Evolutionary conservation across 768 basidiomycete genomes (phyloP).

Genomic region (Psilocybe azurescens): DNA sequence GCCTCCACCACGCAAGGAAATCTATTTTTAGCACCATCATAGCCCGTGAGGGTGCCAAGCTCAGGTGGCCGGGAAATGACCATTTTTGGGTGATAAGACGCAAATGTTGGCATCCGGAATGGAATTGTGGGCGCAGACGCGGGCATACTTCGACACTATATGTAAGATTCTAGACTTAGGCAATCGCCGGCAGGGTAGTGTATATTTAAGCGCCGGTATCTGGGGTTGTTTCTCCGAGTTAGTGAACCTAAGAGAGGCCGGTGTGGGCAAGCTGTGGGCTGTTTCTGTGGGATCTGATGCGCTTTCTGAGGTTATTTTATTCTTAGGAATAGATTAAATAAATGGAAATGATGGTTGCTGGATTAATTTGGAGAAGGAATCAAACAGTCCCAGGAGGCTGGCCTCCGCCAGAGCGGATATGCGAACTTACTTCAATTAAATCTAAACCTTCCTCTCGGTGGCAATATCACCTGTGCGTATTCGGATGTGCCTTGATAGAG

Average conservation of each 20-base stretch:
- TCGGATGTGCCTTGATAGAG: background rate
- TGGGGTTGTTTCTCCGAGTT: background rate
- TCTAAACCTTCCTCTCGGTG: background rate
- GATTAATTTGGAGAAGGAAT: too few relatives aligned
- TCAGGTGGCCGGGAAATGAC: background rate
- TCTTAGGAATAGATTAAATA: background rate
- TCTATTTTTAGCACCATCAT: too few relatives aligned
- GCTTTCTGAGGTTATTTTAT: background rate
- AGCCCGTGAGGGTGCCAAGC: background rate
- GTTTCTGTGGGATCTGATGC: background rate
- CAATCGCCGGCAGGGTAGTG: background rate
- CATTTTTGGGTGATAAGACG: too few relatives aligned
- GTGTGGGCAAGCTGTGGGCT: conserved; percentile 1
- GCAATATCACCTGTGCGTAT: background rate
- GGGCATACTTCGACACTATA: background rate
- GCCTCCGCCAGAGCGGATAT: too few relatives aligned
- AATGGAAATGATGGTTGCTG: background rate
- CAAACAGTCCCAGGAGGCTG: too few relatives aligned
- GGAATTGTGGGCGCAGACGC: background rate
- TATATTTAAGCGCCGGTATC: background rate
- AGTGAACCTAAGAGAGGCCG: background rate
- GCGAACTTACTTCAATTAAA: too few relatives aligned
- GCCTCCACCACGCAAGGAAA: too few relatives aligned
- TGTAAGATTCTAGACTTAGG: background rate
- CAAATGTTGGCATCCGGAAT: too few relatives aligned